phyloP scores from a whole-genome alignment of 768 basidiomycete genomes.

The Baorangia bicolor region DNA sequence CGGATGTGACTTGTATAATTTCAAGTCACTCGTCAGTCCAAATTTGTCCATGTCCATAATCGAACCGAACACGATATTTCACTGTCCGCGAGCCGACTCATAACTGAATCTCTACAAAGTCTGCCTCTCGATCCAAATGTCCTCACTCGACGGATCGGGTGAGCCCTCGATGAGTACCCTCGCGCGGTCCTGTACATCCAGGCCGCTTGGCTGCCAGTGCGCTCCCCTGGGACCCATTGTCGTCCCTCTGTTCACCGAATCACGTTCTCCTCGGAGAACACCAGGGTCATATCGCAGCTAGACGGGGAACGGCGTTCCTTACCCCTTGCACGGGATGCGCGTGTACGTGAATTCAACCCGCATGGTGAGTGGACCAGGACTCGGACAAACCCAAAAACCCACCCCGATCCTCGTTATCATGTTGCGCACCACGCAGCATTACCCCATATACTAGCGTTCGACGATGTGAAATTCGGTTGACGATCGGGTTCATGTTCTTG shows the following conservation, averaged over 20 bases:
- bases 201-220: no score
- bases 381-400: not conserved
- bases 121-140: no score
- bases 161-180: not conserved
- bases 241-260: no score
- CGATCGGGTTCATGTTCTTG: not conserved
- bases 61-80: conserved; percentile 11
- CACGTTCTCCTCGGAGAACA: not conserved
- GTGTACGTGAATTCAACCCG: not conserved
- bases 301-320: not conserved
- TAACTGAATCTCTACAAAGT: no score
- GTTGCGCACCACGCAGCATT: no score
- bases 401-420: not conserved
- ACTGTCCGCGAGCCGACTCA: not conserved
- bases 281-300: not conserved
- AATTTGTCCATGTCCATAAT: conserved; percentile 21
- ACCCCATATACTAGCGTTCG: not conserved
- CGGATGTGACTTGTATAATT: no score
- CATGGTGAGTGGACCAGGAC: not conserved
- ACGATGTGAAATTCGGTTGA: conserved; percentile 1
- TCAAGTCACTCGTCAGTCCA: conserved; percentile 26
- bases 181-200: not conserved
- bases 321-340: not conserved
- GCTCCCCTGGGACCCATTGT: no score
- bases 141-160: no score